Evolutionary conservation across 129 eudicot genomes (phyloP).

Genomic region (Centella asiatica): DNA sequence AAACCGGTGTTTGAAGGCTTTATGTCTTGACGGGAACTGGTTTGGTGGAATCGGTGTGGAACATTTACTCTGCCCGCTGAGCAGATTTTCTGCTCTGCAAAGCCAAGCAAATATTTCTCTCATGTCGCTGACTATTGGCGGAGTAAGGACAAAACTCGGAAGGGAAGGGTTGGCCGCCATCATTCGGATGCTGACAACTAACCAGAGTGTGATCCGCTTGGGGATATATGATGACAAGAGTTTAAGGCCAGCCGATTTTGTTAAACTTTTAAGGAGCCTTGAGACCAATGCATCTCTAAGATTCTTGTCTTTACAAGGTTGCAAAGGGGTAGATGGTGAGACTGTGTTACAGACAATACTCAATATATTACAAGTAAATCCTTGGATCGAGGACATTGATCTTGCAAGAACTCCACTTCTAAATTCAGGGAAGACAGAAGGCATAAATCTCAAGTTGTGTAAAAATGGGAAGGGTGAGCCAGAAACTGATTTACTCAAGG

Average conservation of each 20-base stretch:
- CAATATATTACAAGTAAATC: slow-evolving; percentile 68
- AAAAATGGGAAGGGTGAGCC: slow-evolving; percentile 53
- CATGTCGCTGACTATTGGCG: slow-evolving; percentile 65
- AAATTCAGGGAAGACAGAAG: slow-evolving; percentile 61
- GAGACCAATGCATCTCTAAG: slow-evolving; percentile 59
- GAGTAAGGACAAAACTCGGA: slow-evolving; percentile 55
- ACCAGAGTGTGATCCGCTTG: slow-evolving; percentile 50
- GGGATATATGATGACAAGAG: slow-evolving; percentile 70
- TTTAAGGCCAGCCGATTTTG: slow-evolving; percentile 48
- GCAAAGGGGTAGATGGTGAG: slow-evolving; percentile 90
- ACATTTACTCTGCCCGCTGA: slow-evolving; percentile 80
- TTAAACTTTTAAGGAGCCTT: slow-evolving; percentile 51
- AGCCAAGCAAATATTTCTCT: slow-evolving; percentile 62
- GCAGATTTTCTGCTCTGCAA: slow-evolving; percentile 69
- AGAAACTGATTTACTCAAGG: slow-evolving; percentile 64
- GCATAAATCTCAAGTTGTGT: slow-evolving; percentile 45
- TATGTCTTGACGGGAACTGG: slow-evolving; percentile 58
- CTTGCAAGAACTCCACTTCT: slow-evolving; percentile 77
- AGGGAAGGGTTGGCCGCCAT: slow-evolving; percentile 64
- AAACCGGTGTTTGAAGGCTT: slow-evolving; percentile 43
- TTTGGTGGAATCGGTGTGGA: slow-evolving; percentile 66
- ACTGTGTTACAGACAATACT: slow-evolving; percentile 47
- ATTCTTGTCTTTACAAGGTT: slow-evolving; percentile 68
- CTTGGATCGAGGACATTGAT: slow-evolving; percentile 88
- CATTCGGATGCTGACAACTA: slow-evolving; percentile 58